Percentiles rank a stretch among this genome's conserved stretches.
These are phyloP conservation scores for Brassica nigra DNA, from an alignment of 345 rosid genomes.

Conservation along the genomic window DNA sequence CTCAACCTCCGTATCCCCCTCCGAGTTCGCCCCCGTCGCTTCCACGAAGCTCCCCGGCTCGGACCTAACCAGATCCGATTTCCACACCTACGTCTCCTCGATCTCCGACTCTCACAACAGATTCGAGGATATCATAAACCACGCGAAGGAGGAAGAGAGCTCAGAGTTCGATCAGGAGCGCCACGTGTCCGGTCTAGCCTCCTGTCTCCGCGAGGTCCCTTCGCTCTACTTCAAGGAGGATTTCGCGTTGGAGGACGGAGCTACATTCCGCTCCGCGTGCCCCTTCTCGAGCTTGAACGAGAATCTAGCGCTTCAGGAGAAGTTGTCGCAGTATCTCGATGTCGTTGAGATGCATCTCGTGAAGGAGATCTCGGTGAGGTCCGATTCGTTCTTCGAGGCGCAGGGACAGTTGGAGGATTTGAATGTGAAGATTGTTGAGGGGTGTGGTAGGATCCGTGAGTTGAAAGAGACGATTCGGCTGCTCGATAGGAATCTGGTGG, in stretches of 20 bases:
- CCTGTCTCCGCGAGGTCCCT: slow-evolving; percentile 91
- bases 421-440: slow-evolving; percentile 84
- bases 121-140: slow-evolving; percentile 80
- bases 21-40: slow-evolving; percentile 76
- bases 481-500: slow-evolving; percentile 79
- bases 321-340: slow-evolving; percentile 86
- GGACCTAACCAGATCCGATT: slow-evolving; percentile 78
- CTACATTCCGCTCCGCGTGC: slow-evolving; percentile 90
- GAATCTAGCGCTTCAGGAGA: slow-evolving; percentile 81
- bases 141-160: slow-evolving; percentile 58
- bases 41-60: slow-evolving; percentile 52
- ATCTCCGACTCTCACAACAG: slow-evolving; percentile 69
- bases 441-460: slow-evolving; percentile 74
- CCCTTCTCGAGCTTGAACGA: slow-evolving; percentile 64
- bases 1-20: slow-evolving; percentile 64
- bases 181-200: slow-evolving; percentile 85
- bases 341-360: slow-evolving; percentile 94
- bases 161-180: slow-evolving; percentile 50
- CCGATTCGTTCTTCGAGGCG: slow-evolving; percentile 92
- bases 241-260: slow-evolving; percentile 85
- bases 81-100: slow-evolving; percentile 61
- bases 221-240: slow-evolving; percentile 87
- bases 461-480: slow-evolving; percentile 86
- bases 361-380: slow-evolving; percentile 94
- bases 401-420: slow-evolving; percentile 92